Base-by-base conservation (phyloP, 805 yeast species). In the Lachancea sp. region DNA sequence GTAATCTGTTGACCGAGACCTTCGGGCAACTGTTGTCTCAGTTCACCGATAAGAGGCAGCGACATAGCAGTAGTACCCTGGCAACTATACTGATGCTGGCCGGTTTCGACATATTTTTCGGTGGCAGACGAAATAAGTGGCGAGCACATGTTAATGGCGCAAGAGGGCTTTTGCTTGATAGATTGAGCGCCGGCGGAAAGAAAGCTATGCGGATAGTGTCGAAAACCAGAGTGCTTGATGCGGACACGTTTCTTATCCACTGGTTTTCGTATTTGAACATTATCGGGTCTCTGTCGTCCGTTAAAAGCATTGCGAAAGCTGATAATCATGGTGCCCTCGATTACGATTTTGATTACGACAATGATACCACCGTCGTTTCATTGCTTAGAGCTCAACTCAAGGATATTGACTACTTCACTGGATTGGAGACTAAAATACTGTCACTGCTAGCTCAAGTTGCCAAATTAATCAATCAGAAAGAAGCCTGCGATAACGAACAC, bases 221-320 rank as follows among this genome's bases (percentile, higher is more conserved):
- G 1, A 33, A 12, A 19, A 34, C 22, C 25, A 17, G 19, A 15
- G 44, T 12, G 15, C 16, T 16, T 12, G 43, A 44, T n/a, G 20
- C 31, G 2, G 43, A 44, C 12, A 77, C 68, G 48, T 84, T 84
- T 53, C 65, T 84, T 36, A 67, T 74, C 50, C 64, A 88, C 41
- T 81, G 88, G 86, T 82, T 79, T 58, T 81, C 79, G 0, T 84
- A 81, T 55, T 63, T 81, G 30, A 89, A 84, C 54, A 75, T 81
- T 2, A 68, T 83, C 13, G 82, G 85, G 0, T 73, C 79, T 0
- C 65, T 84, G 18, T 76, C 85, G 1, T 73, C 86, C 0, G 73
- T 84, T 2, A 62, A 54, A 1, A 37, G 29, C 19, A 20, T 22
- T 12, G 15, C 17, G 15, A 11, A n/a, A 10, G 17, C 22, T 4